Percentiles rank a stretch among this genome's conserved stretches.
These are phyloP conservation scores for Gymnopilus junonius DNA, from an alignment of 768 basidiomycete species.

Conservation along the genomic window DNA sequence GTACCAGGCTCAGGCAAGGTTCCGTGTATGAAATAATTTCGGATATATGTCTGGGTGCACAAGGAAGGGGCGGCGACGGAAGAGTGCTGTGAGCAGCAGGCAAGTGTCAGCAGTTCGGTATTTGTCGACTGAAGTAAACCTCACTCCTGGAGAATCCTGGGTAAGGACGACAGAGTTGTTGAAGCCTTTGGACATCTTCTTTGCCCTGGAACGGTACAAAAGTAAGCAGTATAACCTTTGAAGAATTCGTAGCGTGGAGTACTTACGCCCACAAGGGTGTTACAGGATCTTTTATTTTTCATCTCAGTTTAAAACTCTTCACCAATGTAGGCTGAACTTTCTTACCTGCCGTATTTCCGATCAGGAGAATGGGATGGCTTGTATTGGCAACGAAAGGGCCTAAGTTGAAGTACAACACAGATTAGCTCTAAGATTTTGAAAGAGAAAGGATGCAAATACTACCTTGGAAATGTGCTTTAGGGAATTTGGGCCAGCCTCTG, in stretches of 20 bases:
- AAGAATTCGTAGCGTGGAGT: not conserved
- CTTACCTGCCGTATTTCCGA: slow-evolving; percentile 45
- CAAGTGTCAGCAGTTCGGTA: not conserved
- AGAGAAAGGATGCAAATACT: not conserved
- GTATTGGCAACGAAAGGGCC: slow-evolving; percentile 42
- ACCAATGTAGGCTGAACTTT: not conserved
- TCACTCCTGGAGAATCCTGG: slow-evolving; percentile 18
- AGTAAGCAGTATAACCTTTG: not conserved
- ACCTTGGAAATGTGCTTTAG: slow-evolving; percentile 26
- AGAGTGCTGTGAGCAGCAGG: slow-evolving; percentile 30
- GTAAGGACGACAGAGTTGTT: slow-evolving; percentile 17
- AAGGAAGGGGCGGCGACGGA: slow-evolving; percentile 37
- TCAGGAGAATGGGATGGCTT: slow-evolving; percentile 41
- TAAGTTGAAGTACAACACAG: slow-evolving; percentile 3
- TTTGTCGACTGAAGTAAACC: not conserved
- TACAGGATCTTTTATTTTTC: slow-evolving; percentile 29
- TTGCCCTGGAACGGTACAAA: slow-evolving; percentile 32
- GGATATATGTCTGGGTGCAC: slow-evolving; percentile 39
- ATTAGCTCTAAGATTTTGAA: not conserved
- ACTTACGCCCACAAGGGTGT: slow-evolving; percentile 32
- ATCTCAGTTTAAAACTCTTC: not conserved
- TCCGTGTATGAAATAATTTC: slow-evolving; percentile 44
- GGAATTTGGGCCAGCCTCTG: slow-evolving; percentile 34
- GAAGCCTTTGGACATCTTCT: slow-evolving; percentile 33
- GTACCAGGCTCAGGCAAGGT: slow-evolving; percentile 43